These are phyloP conservation scores for Coemansia interrupta DNA, from an alignment of 192 early-diverging fungal species.

Conservation along the genomic window DNA sequence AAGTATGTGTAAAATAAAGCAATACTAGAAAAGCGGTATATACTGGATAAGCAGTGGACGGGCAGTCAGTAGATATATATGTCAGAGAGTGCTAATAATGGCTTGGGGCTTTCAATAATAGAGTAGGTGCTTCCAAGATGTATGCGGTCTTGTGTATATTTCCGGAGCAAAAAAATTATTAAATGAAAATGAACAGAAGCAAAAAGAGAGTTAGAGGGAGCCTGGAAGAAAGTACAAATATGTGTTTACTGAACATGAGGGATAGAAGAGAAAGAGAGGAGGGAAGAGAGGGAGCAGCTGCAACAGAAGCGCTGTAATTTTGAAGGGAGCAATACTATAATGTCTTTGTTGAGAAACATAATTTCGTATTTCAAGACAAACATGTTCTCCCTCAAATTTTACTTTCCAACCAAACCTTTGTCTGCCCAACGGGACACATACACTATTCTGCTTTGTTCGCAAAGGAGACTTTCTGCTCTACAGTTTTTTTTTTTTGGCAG, in stretches of 20 bases:
- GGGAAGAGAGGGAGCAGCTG: background rate
- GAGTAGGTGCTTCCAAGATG: too few species aligned
- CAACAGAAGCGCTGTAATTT: background rate
- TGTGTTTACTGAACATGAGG: background rate
- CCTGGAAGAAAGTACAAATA: too few species aligned
- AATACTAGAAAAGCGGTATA: too few species aligned
- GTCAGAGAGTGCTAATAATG: too few species aligned
- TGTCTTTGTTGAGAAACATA: background rate
- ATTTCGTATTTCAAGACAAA: conserved; percentile 3
- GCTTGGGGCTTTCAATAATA: too few species aligned
- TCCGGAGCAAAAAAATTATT: background rate
- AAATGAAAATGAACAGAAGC: conserved; percentile 4
- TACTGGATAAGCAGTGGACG: too few species aligned
- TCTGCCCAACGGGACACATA: conserved; percentile 1
- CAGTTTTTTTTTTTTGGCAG: background rate
- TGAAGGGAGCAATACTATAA: too few species aligned
- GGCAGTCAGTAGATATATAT: too few species aligned
- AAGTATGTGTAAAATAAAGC: too few species aligned
- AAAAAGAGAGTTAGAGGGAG: conserved; percentile 3
- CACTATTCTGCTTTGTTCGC: conserved; percentile 7
- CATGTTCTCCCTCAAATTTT: conserved; percentile 8
- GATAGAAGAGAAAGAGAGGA: background rate
- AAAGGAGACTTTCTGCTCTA: background rate
- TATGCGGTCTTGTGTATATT: too few species aligned
- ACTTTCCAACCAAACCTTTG: conserved; percentile 4